These are phyloP conservation scores for Boletellus deceptivus DNA, from an alignment of 1,284 basidiomycete genomes.

Conservation along the genomic window DNA sequence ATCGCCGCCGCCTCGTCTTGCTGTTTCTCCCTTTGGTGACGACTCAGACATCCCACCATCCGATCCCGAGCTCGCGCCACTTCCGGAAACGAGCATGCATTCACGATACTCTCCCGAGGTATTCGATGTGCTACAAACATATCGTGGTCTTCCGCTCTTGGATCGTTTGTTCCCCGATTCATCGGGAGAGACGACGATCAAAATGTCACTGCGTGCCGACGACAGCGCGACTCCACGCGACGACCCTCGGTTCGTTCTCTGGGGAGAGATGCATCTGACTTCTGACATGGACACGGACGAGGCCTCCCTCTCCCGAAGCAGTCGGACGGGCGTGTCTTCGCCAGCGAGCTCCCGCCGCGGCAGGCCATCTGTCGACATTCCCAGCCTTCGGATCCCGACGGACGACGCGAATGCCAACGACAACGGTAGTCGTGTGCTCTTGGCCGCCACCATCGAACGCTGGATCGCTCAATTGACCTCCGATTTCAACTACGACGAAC, in stretches of 20 bases:
- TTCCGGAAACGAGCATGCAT: constrained; percentile 48
- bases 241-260: constrained; percentile 85
- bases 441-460: constrained; percentile 86
- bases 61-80: constrained; percentile 29
- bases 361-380: constrained; percentile 33
- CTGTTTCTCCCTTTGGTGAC: constrained; percentile 29
- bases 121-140: constrained; percentile 81
- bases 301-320: constrained; percentile 47
- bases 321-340: constrained; percentile 47
- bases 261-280: constrained; percentile 60
- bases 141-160: constrained; percentile 67
- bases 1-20: constrained; percentile 21
- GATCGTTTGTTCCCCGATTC: constrained; percentile 52
- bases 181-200: constrained; percentile 54
- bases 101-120: constrained; percentile 69
- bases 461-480: constrained; percentile 89
- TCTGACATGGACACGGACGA: constrained; percentile 43
- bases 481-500: constrained; percentile 77
- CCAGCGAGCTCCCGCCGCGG: constrained; percentile 33
- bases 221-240: constrained; percentile 70
- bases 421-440: constrained; percentile 50
- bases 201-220: constrained; percentile 60
- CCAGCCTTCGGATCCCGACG: constrained; percentile 27
- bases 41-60: constrained; percentile 25
- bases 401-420: constrained; percentile 15